Base-by-base conservation (phyloP, 2,329 filamentous ascomycete species). In the Sarocladiaceae sp. region DNA sequence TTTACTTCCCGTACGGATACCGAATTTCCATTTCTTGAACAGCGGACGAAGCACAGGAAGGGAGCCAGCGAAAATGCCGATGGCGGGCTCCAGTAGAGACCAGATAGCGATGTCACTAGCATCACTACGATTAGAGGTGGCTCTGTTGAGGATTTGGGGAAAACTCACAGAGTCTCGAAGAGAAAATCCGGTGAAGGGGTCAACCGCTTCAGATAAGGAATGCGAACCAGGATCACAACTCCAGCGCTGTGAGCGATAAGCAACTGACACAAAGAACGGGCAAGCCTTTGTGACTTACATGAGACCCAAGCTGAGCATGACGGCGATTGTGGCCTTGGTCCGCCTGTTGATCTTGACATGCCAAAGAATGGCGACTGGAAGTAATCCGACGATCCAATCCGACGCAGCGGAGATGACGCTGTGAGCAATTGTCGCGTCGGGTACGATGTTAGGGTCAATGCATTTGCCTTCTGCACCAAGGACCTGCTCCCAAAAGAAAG, bases 321-420 rank as follows among this genome's bases (percentile, higher is more conserved):
- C 51, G 4, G 64, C 66, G 21, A 78, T 61, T 13, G 67, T 59
- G 5, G 67, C 43, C 51, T 75, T 76, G 3, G 67, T 71, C 29
- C 63, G 60, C 31, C 55, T 55, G 33, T 67, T 68, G 58, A 78
- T 71, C 46, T 70, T 66, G 27, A 76, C 60, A 16, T 67, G 58
- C 69, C 72, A 75, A 0, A 78, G 59, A 31, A 78, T 65, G 11
- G 66, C 65, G 6, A 75, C 62, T 1, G 75, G 74, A 4, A 78
- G 54, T 3, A 73, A 53, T 2, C 68, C 73, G 11, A 76, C 62
- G 1, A 64, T 63, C 58, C 72, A 70, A 48, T 79, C 73, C 33
- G 62, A 66, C 4, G 68, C 46, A 6, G 67, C 68, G 20, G 62
- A 66, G 23, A 74, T 54, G 16, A 61, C 63, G 32, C 69, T 70